Conservation (phyloP, 2,329 filamentous ascomycete species). For the Chaetomiaceae sp. region DNA sequence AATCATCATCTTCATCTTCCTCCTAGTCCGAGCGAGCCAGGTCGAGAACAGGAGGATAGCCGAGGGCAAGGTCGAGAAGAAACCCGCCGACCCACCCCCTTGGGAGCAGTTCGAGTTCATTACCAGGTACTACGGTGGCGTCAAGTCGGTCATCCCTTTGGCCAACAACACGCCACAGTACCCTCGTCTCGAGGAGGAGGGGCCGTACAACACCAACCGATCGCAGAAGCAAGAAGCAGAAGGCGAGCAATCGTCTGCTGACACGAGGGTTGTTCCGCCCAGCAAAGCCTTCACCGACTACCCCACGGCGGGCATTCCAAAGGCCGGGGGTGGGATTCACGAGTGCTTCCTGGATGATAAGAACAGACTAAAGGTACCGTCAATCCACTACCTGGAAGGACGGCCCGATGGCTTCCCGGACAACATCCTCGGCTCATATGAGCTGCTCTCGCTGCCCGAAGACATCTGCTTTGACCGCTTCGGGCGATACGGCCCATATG, state of each 20-base stretch:
- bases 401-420: conserved; percentile 81
- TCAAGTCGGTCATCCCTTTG: conserved; percentile 64
- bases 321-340: conserved; percentile 49
- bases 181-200: conserved; percentile 60
- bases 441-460: conserved; percentile 70
- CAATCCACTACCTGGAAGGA: conserved; percentile 69
- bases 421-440: conserved; percentile 80
- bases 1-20: conserved; percentile 72
- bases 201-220: conserved; percentile 38
- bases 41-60: conserved; percentile 60
- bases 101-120: conserved; percentile 88
- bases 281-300: conserved; percentile 52
- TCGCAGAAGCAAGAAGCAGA: conserved; percentile 16
- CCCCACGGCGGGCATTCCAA: conserved; percentile 35
- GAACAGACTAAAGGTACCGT: conserved; percentile 61
- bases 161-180: conserved; percentile 75
- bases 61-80: conserved; percentile 54
- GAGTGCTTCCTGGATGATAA: conserved; percentile 76
- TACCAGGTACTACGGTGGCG: conserved; percentile 83
- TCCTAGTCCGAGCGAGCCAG: conserved; percentile 69
- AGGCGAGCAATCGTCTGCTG: background rate
- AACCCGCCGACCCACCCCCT: conserved; percentile 58
- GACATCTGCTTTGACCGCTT: conserved; percentile 93
- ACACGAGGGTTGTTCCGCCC: conserved; percentile 34
- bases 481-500: conserved; percentile 83